Percentiles rank a stretch among this genome's conserved stretches.
phyloP scores from a whole-genome alignment of 768 basidiomycete species.

The Sarcodon sp. region DNA sequence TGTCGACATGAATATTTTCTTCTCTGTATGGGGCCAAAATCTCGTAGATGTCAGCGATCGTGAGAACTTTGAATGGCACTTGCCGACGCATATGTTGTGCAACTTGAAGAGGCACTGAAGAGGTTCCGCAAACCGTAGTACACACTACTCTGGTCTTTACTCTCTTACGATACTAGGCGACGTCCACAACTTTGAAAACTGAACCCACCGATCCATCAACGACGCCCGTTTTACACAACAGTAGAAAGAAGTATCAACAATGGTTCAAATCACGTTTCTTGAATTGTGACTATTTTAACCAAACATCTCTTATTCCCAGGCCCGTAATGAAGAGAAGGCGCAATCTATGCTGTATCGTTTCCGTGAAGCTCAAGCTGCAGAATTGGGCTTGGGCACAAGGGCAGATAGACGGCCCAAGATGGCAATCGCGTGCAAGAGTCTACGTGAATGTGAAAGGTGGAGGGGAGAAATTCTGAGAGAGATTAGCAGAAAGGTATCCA shows the following conservation, averaged over 20 bases:
- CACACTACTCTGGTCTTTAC: not conserved
- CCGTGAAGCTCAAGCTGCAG: constrained; percentile 91
- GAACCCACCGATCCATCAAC: not conserved
- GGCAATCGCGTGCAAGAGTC: constrained; percentile 84
- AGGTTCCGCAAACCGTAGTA: no score
- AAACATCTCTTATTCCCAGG: constrained; percentile 29
- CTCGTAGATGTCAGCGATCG: no score
- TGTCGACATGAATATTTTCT: no score
- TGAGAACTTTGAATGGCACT: no score
- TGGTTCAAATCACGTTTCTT: not conserved
- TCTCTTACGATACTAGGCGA: not conserved
- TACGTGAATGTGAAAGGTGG: constrained; percentile 93
- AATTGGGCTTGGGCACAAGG: constrained; percentile 83
- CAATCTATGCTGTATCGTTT: constrained; percentile 94
- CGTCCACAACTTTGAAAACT: not conserved
- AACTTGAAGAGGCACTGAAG: no score
- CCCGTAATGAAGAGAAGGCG: constrained; percentile 97
- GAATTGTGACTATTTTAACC: not conserved
- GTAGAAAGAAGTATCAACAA: not conserved
- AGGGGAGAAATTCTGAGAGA: constrained; percentile 90
- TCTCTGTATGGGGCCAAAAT: no score
- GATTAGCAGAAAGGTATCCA: constrained; percentile 92
- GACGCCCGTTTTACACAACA: not conserved
- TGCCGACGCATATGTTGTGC: no score
- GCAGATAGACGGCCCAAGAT: constrained; percentile 81